Base-by-base conservation (phyloP, 2,329 filamentous ascomycete species). In the Fonsecaea multimorphosa region DNA sequence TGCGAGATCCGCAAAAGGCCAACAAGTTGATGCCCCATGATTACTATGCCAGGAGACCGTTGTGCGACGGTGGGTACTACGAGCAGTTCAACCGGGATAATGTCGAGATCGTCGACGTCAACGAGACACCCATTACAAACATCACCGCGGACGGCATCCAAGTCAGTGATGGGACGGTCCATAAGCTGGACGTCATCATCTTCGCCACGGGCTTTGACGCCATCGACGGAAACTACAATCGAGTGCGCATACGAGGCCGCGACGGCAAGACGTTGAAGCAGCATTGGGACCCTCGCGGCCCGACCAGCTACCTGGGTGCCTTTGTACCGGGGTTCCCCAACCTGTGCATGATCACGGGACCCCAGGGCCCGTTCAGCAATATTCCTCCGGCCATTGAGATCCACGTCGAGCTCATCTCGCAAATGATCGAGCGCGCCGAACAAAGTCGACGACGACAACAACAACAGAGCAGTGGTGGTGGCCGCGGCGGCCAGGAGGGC, bases 361-460 rank as follows among this genome's bases (percentile, higher is more conserved):
- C 81, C 0, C 85, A 88, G 31, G 83, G 78, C 0, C 86, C 86
- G 0, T 76, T 87, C 4, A 74, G 78, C 72, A 89, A 87, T 68
- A 86, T 85, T 0, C 86, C 86, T 0, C 80, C 83, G 0, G 80
- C 78, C 0, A 80, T 84, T 14, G 84, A 87, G 68, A 69, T 85
- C 0, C 86, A 89, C 70, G 85, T 84, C 3, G 77, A 83, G 0
- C 87, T 84, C 84, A 70, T 67, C 24, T 46, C 53, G 29, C n/a
- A 49, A 51, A 72, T 74, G 54, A 84, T 88, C 55, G 74, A 77
- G 34, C 81, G 85, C 71, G 81, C 86, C 70, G 73, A 78, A 64
- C 65, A 68, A 1, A 75, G 11, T 16, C 24, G 61, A 27, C 34
- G 83, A 29, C 74, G 74, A 1, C n/a, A n/a, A n/a, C n/a, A n/a